phyloP scores from a whole-genome alignment of 176 grass and related monocot species.

The Tillandsia leiboldiana region DNA sequence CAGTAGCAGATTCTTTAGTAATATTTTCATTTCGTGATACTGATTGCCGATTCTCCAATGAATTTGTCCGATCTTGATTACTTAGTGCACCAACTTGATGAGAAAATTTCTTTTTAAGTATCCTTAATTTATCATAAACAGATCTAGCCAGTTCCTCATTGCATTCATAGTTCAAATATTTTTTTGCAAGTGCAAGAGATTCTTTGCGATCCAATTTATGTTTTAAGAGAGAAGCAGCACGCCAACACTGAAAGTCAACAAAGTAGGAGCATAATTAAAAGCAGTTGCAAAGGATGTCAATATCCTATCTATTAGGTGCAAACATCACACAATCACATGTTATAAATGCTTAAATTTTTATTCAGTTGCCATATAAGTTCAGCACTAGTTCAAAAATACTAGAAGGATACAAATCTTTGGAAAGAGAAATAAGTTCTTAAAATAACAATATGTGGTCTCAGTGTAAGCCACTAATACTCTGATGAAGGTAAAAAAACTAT shows the following conservation, averaged over 20 bases:
- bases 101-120: constrained; percentile 64
- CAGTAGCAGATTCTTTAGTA: constrained; percentile 13
- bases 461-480: neutral
- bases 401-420: no score
- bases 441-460: neutral
- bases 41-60: constrained; percentile 15
- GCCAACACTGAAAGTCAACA: constrained; percentile 65
- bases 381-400: no score
- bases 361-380: no score
- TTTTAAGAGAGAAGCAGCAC: constrained; percentile 81
- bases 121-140: constrained; percentile 64
- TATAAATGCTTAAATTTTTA: no score
- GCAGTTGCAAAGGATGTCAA: neutral
- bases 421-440: no score
- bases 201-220: constrained; percentile 57
- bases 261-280: neutral
- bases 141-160: constrained; percentile 31
- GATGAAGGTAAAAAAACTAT: neutral
- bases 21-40: constrained; percentile 17
- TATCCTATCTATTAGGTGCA: no score
- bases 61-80: constrained; percentile 16
- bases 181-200: constrained; percentile 50
- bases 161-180: constrained; percentile 62
- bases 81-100: constrained; percentile 22
- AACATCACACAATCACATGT: no score